phyloP scores from a whole-genome alignment of 1,139 yeast genomes.

The Magnusiomyces paraingens region DNA sequence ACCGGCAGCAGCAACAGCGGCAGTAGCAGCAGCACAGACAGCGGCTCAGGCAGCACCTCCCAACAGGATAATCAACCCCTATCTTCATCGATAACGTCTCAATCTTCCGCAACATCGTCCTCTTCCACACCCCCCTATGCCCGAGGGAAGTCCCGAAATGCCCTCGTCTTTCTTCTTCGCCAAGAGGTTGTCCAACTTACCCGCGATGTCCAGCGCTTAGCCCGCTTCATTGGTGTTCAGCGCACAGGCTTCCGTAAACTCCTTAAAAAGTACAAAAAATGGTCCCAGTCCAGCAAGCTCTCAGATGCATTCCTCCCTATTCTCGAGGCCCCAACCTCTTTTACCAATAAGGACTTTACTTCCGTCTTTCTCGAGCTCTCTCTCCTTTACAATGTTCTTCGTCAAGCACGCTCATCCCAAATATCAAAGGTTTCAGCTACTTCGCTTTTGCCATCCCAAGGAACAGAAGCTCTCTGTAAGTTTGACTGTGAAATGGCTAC shows the following conservation, averaged over 20 bases:
- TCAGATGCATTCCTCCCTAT: conserved; percentile 30
- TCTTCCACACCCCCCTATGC: conserved; percentile 18
- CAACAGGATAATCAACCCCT: conserved; percentile 20
- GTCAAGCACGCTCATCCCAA: conserved; percentile 24
- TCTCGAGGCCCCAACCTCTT: conserved; percentile 43
- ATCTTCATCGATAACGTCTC: conserved; percentile 2
- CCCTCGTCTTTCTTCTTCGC: conserved; percentile 28
- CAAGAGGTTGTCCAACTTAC: conserved; percentile 43
- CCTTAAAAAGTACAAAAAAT: conserved; percentile 69
- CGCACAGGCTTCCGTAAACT: conserved; percentile 76
- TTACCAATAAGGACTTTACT: conserved; percentile 58
- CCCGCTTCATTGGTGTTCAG: conserved; percentile 72
- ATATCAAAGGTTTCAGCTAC: conserved; percentile 12
- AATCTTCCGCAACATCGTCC: conserved; percentile 12
- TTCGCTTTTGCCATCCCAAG: conserved; percentile 10
- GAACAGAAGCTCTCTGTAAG: conserved; percentile 30
- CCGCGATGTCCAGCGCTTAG: conserved; percentile 57
- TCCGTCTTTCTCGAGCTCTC: conserved; percentile 60
- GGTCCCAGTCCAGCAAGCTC: conserved; percentile 39
- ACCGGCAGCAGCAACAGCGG: background rate
- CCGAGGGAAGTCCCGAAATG: conserved; percentile 22
- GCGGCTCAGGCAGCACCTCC: background rate
- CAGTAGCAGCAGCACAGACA: background rate
- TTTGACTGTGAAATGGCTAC: conserved; percentile 36
- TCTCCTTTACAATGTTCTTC: conserved; percentile 46